phyloP scores from a whole-genome alignment of 805 yeast species.

The Yamadazyma akitaensis region DNA sequence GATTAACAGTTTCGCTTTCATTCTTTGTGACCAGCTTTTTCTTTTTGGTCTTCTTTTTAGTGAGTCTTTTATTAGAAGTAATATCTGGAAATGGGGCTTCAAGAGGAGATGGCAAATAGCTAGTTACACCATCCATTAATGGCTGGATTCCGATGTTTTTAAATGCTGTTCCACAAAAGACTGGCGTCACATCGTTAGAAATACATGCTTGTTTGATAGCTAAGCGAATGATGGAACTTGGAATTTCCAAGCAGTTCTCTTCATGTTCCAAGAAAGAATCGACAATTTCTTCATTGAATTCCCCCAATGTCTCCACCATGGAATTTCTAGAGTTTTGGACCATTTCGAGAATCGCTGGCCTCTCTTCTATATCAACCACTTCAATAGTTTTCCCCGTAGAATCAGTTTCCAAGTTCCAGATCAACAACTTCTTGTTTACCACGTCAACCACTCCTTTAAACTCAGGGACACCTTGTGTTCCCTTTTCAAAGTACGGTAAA shows the following conservation, averaged over 20 bases:
- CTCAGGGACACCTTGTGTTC: conserved; percentile 28
- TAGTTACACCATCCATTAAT: conserved; percentile 74
- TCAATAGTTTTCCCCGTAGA: conserved; percentile 50
- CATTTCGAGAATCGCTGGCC: conserved; percentile 41
- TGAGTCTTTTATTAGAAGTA: conserved; percentile 19
- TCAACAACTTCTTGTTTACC: conserved; percentile 54
- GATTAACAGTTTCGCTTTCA: conserved; percentile 1
- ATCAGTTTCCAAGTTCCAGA: conserved; percentile 44
- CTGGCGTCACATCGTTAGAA: conserved; percentile 60
- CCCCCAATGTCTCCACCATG: conserved; percentile 79
- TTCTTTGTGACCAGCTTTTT: conserved; percentile 3
- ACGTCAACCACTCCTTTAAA: conserved; percentile 80
- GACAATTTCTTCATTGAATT: conserved; percentile 72
- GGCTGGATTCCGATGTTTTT: conserved; percentile 95
- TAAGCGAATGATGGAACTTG: conserved; percentile 47
- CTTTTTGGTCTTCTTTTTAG: conserved; percentile 17
- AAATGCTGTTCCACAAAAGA: conserved; percentile 91
- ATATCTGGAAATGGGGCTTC: conserved; percentile 61
- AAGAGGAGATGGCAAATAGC: conserved; percentile 78
- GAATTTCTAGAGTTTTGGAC: conserved; percentile 63
- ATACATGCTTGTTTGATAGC: conserved; percentile 68
- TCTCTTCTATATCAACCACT: conserved; percentile 42
- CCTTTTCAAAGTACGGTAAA: conserved; percentile 60
- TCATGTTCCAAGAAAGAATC: conserved; percentile 68
- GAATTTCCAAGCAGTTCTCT: conserved; percentile 69